Conservation (phyloP, 139 green algal genomes). For the Deuterostichococcus epilithicus region DNA sequence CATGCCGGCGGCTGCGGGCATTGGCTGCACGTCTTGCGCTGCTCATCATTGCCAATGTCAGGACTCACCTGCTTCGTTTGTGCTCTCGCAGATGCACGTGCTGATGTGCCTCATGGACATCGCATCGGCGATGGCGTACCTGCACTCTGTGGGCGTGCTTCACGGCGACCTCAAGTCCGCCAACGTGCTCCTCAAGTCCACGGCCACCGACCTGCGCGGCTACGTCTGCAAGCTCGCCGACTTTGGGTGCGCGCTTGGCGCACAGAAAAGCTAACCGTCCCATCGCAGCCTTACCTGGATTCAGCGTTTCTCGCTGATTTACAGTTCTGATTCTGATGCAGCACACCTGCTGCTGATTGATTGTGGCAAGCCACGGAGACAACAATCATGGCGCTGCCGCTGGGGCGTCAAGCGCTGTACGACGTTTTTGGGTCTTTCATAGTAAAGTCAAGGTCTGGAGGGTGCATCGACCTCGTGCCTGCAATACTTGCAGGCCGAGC, state of each 20-base stretch:
- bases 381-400: too few relatives aligned
- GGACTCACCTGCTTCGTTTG: background rate
- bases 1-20: too few relatives aligned
- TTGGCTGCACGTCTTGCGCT: background rate
- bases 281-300: too few relatives aligned
- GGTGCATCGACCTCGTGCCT: too few relatives aligned
- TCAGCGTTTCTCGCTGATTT: background rate
- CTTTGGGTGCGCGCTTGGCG: conserved; percentile 22
- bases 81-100: conserved; percentile 9
- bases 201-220: conserved; percentile 36
- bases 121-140: conserved; percentile 43
- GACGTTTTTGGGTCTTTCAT: too few relatives aligned
- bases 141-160: conserved; percentile 40
- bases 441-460: too few relatives aligned
- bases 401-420: too few relatives aligned
- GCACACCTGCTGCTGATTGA: background rate
- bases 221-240: conserved; percentile 46
- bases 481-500: too few relatives aligned
- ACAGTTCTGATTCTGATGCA: background rate
- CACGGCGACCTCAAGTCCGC: conserved; percentile 57
- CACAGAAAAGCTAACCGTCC: too few relatives aligned
- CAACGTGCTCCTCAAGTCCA: conserved; percentile 57
- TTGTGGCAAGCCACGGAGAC: too few relatives aligned
- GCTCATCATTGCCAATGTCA: background rate
- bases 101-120: conserved; percentile 38